phyloP scores from a whole-genome alignment of 306 rosid genomes.

The Sechiopsis laciniata region DNA sequence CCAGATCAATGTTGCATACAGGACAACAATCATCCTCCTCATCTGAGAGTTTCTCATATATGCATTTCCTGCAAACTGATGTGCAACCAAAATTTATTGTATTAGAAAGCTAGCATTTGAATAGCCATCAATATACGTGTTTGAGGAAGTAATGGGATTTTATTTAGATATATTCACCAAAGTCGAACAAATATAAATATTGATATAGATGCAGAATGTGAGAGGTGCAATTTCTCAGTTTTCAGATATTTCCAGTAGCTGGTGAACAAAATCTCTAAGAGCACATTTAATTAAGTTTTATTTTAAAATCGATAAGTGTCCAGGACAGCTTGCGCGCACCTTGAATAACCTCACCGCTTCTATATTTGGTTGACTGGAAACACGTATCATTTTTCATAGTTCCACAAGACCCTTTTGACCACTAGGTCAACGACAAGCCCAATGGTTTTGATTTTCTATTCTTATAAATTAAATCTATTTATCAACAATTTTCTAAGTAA shows the following conservation, averaged over 20 bases:
- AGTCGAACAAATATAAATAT: not conserved
- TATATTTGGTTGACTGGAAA: too few species aligned
- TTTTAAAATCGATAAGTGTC: too few species aligned
- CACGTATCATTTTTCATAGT: too few species aligned
- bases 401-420: too few species aligned
- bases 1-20: constrained; percentile 80
- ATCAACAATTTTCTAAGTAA: not conserved
- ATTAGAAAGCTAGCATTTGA: constrained; percentile 25
- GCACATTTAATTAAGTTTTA: not conserved
- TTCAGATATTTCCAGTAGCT: not conserved
- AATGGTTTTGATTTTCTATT: not conserved
- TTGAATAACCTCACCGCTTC: too few species aligned
- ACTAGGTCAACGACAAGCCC: too few species aligned
- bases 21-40: constrained; percentile 84
- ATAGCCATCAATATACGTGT: not conserved
- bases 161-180: not conserved
- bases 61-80: constrained; percentile 95
- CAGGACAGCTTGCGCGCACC: too few species aligned
- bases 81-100: constrained; percentile 23
- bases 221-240: constrained; percentile 2
- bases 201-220: not conserved
- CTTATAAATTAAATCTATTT: not conserved
- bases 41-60: constrained; percentile 70
- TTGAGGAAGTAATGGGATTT: not conserved
- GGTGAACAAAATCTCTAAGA: not conserved